Percentiles rank a stretch among this genome's conserved stretches.
Evolutionary conservation across 73 alveolate genomes (phyloP).

Genomic region (Stentor coeruleus): DNA sequence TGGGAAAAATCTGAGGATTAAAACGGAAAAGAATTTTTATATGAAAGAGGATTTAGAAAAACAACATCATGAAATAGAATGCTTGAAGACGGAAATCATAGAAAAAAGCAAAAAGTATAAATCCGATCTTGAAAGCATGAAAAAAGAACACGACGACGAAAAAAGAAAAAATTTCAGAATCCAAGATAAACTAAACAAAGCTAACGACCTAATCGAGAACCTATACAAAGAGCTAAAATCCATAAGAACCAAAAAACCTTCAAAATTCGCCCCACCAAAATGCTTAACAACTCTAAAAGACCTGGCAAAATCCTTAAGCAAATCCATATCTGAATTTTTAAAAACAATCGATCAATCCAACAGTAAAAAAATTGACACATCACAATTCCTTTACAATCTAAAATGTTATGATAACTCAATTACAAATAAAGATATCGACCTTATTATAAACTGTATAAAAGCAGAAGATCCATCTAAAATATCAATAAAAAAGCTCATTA

Average conservation of each 20-base stretch:
- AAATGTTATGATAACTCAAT: neutral
- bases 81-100: neutral
- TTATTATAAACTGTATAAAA: no score
- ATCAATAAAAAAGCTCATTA: neutral
- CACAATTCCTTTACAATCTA: neutral
- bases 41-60: constrained; percentile 25
- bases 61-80: constrained; percentile 17
- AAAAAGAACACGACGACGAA: neutral
- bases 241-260: neutral
- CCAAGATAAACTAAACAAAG: neutral
- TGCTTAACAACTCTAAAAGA: neutral
- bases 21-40: neutral
- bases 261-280: neutral
- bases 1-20: neutral
- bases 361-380: neutral
- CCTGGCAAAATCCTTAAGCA: neutral
- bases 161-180: neutral
- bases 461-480: neutral
- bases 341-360: no score
- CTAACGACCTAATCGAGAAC: neutral
- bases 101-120: neutral
- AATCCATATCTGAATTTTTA: neutral
- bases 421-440: neutral
- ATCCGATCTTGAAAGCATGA: neutral
- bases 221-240: neutral